Percentiles rank a stretch among this genome's conserved stretches.
Evolutionary conservation across 73 alveolate genomes (phyloP).

Genomic region (Tetrahymena elliotti): DNA sequence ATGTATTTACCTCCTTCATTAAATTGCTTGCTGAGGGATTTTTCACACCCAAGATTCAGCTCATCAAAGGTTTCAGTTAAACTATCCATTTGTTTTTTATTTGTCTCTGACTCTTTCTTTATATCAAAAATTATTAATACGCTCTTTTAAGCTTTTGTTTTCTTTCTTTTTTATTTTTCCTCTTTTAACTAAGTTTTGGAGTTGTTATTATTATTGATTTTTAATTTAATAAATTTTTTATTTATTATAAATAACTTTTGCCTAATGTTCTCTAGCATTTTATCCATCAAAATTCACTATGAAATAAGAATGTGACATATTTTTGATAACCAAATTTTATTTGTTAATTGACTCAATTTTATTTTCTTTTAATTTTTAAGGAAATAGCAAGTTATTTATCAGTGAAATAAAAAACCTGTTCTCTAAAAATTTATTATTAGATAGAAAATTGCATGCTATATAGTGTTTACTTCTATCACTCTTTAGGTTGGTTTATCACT

Average conservation of each 20-base stretch:
- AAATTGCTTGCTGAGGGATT: constrained; percentile 11
- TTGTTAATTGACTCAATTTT: not conserved
- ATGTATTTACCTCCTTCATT: constrained; percentile 14
- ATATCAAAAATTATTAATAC: not conserved
- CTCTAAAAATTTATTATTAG: not conserved
- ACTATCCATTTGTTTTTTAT: not conserved
- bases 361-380: not conserved
- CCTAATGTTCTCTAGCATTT: not conserved
- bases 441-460: not conserved
- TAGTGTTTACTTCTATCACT: not conserved
- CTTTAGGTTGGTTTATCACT: not conserved
- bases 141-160: not conserved
- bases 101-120: not conserved
- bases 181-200: not conserved
- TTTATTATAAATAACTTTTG: not conserved
- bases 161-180: not conserved
- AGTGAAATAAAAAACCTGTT: not conserved
- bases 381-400: not conserved
- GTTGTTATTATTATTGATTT: not conserved
- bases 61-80: constrained; percentile 27
- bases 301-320: not conserved
- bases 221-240: not conserved
- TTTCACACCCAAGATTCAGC: constrained; percentile 28
- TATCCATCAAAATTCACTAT: not conserved
- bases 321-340: not conserved